phyloP scores from a whole-genome alignment of 2,329 filamentous ascomycete genomes.

The Zasmidium angulare region DNA sequence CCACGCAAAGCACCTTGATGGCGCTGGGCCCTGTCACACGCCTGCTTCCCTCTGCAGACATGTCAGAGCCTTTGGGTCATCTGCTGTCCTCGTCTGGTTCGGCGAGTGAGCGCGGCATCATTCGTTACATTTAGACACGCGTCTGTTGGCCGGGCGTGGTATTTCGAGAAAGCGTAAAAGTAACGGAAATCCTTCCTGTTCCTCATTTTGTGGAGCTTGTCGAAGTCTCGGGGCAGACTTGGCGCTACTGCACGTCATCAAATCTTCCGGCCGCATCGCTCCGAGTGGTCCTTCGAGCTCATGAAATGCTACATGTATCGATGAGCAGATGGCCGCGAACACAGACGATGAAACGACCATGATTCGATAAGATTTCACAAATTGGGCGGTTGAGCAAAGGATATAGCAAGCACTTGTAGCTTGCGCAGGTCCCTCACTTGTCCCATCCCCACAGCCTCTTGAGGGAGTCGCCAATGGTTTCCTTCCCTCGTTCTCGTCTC shows the following conservation, averaged over 20 bases:
- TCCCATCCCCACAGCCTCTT: slow-evolving; percentile 12
- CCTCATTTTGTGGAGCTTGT: neutral
- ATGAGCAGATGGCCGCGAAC: too few species aligned
- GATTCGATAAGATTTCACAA: too few species aligned
- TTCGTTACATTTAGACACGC: neutral
- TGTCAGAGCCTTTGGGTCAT: too few species aligned
- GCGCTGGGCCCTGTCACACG: neutral
- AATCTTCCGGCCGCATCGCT: too few species aligned
- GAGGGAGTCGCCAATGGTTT: slow-evolving; percentile 43
- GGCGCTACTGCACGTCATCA: slow-evolving; percentile 5
- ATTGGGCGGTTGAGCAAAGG: too few species aligned
- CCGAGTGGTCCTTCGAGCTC: too few species aligned
- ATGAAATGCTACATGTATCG: too few species aligned
- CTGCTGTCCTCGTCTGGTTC: neutral
- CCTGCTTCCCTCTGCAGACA: too few species aligned
- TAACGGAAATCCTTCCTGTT: neutral
- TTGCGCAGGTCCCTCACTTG: neutral
- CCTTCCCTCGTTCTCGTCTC: slow-evolving; percentile 56
- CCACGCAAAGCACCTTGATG: slow-evolving; percentile 6
- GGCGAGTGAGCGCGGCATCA: neutral
- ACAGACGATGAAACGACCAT: too few species aligned
- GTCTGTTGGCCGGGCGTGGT: too few species aligned
- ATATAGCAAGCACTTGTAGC: too few species aligned
- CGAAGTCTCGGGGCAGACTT: neutral
- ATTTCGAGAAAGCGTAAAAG: too few species aligned